Percentiles rank a stretch among this genome's conserved stretches.
Conservation (phyloP, 768 basidiomycete genomes). For the Galerina sulciceps region DNA sequence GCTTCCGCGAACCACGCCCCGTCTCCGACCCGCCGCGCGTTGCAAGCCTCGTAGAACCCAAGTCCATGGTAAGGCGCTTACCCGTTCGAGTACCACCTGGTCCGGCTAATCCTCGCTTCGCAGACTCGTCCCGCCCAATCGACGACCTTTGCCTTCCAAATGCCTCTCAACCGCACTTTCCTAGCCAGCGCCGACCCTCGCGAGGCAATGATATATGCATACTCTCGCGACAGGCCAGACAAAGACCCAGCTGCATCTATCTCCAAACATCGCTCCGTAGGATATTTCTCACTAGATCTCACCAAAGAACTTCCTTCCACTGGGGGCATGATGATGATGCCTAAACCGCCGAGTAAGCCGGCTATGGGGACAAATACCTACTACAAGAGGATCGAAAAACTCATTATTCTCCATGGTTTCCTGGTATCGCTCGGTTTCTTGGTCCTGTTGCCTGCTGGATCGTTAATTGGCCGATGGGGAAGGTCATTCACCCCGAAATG, state of each 20-base stretch:
- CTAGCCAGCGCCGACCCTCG: slow-evolving; percentile 26
- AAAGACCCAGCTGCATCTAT: slow-evolving; percentile 21
- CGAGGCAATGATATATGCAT: slow-evolving; percentile 46
- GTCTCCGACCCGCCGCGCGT: slow-evolving; percentile 47
- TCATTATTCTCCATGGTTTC: slow-evolving; percentile 57
- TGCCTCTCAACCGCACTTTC: slow-evolving; percentile 42
- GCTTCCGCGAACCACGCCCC: slow-evolving; percentile 50
- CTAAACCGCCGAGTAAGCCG: slow-evolving; percentile 7
- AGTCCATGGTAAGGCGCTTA: slow-evolving; percentile 33
- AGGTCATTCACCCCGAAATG: slow-evolving; percentile 55
- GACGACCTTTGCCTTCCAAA: slow-evolving; percentile 44
- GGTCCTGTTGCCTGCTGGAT: slow-evolving; percentile 56
- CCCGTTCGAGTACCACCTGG: not conserved
- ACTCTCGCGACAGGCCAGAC: slow-evolving; percentile 34
- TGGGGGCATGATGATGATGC: not conserved
- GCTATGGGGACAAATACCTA: slow-evolving; percentile 13
- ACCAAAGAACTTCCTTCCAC: slow-evolving; percentile 29
- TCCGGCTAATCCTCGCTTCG: slow-evolving; percentile 3
- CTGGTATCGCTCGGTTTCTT: slow-evolving; percentile 59
- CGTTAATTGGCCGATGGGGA: slow-evolving; percentile 57
- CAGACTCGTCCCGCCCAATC: slow-evolving; percentile 29
- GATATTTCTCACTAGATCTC: slow-evolving; percentile 39
- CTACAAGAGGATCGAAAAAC: slow-evolving; percentile 36
- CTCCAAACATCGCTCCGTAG: slow-evolving; percentile 34
- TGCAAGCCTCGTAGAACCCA: slow-evolving; percentile 43